Base-by-base conservation (phyloP, 164 flowering plant genomes). In the Akebia trifoliata region DNA sequence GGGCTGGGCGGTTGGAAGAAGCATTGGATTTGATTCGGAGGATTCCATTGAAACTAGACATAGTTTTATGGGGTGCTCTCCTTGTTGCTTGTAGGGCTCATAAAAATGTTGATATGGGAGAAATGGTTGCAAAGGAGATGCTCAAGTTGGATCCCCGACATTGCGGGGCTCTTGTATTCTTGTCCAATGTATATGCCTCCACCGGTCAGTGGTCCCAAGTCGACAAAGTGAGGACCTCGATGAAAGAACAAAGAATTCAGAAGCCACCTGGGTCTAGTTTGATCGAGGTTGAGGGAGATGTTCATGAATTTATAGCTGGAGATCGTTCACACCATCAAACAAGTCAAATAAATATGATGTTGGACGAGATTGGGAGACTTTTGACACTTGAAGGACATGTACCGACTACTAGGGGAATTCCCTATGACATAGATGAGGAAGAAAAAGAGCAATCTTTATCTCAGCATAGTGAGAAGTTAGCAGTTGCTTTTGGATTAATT, bases 401-500 rank as follows among this genome's bases (percentile, higher is more conserved):
- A 36, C 69, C 61, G 1, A 28, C 57, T 40, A 64, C 64, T 1
- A 50, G 43, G 9, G 65, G 59, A 20, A 31, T 64, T 28, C 36
- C 64, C 4, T 64, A 55, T 21, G 73, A 69, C 51, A 64, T 69
- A 25, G 65, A 60, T 40, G 65, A 56, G 48, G 73, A 64, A 22
- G 73, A 69, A 35, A 69, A 64, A 52, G 59, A 64, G 62, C 57
- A 29, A 50, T 54, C 64, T 35, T 25, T 60, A 39, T 59, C 46
- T 36, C 62, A 50, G 30, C 73, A 69, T 43, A 69, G 69, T 37
- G 69, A 60, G 59, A 69, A 69, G 48, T 21, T 65, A 50, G 69
- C 73, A 17, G 61, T 70, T 57, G 69, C 69, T 44, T 65, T 70
- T 70, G 66, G 66, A 21, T 65, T 65, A 66, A 60, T 70, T 25